phyloP scores from a whole-genome alignment of 495 filamentous ascomycete species.

The Neurospora cerealis region DNA sequence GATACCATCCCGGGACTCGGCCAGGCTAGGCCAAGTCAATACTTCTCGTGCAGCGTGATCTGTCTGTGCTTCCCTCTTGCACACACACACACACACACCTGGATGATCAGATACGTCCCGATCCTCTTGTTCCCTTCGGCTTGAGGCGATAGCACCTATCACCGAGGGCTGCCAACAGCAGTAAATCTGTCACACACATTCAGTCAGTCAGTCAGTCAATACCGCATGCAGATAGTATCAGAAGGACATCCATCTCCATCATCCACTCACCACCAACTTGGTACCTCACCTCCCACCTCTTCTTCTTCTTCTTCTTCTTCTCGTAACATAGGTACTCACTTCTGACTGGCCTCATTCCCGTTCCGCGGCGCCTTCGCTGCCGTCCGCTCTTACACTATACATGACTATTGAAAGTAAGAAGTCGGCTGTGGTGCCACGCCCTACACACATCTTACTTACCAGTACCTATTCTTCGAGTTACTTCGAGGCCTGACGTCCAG shows the following conservation, averaged over 20 bases:
- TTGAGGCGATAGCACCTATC: background rate
- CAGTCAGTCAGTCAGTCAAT: background rate
- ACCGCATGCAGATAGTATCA: background rate
- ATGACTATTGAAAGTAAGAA: background rate
- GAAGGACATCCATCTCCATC: background rate
- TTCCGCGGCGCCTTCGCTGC: background rate
- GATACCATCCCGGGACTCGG: background rate
- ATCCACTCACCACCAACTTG: background rate
- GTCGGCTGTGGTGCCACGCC: background rate
- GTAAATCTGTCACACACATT: background rate
- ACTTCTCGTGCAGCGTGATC: background rate
- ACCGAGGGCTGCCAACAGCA: background rate
- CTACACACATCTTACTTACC: background rate
- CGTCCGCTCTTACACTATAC: background rate
- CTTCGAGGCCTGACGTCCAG: background rate
- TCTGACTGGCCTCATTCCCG: background rate
- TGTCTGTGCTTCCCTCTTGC: background rate
- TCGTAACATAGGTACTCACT: background rate
- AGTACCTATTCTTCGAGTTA: background rate
- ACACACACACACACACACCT: background rate
- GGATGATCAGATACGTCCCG: background rate
- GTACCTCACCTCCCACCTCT: too few species aligned
- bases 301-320: background rate
- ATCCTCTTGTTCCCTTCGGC: background rate
- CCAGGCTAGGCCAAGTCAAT: background rate